These are phyloP conservation scores for Irpex sp. DNA, from an alignment of 1,284 basidiomycete species.

Conservation along the genomic window DNA sequence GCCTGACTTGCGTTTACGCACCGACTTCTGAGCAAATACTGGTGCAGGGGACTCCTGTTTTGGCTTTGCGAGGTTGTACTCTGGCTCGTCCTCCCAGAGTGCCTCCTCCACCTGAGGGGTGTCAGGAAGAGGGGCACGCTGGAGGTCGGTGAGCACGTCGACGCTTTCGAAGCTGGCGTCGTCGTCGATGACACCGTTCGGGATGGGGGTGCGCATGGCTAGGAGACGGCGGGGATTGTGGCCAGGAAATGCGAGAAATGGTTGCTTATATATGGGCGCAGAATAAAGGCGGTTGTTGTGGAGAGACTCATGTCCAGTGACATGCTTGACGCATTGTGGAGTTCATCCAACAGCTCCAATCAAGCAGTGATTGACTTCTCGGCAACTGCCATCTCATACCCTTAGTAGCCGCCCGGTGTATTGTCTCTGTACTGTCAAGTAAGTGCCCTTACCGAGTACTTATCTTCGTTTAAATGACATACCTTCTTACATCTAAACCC, in stretches of 20 bases:
- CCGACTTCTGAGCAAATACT: not conserved
- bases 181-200: not conserved
- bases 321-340: too few relatives aligned
- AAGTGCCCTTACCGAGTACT: too few relatives aligned
- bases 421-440: too few relatives aligned
- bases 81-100: constrained; percentile 12
- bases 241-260: not conserved
- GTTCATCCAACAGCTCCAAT: not conserved
- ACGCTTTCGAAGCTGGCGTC: not conserved
- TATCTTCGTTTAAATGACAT: too few relatives aligned
- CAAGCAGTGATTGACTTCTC: not conserved
- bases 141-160: not conserved
- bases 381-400: not conserved
- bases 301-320: too few relatives aligned
- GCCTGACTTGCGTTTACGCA: constrained; percentile 15
- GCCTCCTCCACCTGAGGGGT: constrained; percentile 7
- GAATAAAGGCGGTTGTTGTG: not conserved
- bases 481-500: not conserved
- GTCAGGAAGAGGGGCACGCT: not conserved
- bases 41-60: constrained; percentile 10
- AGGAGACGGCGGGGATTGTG: not conserved
- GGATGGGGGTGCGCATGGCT: not conserved
- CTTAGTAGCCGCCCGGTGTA: too few relatives aligned
- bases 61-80: constrained; percentile 11
- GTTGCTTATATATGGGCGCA: not conserved